Base-by-base conservation (phyloP, 352 stramenopile genomes). In the Phytophthora rubi region DNA sequence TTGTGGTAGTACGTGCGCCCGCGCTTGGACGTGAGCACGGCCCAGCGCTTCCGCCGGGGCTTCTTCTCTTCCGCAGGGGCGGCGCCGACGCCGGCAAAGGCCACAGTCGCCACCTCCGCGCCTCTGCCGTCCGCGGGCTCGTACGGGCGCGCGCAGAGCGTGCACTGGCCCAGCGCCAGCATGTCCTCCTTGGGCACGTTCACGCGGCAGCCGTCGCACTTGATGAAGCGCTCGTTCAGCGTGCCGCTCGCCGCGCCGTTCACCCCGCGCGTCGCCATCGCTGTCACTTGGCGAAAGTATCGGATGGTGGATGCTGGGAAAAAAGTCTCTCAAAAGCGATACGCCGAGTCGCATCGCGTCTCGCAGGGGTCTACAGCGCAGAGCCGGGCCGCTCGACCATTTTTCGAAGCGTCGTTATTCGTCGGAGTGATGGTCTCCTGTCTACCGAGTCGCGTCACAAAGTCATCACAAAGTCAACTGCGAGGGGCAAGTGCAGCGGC, bases 1-100 rank as follows among this genome's bases (percentile, higher is more conserved):
- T 94, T 94, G 73, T 94, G 84, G 59, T 94, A 94, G 65, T 93
- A 94, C n/a, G 70, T 85, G n/a, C 79, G 64, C 4, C 85, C 86
- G 21, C 81, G 73, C 55, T 83, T 91, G 26, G 83, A 92, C 39
- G 57, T 76, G n/a, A 94, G 72, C 54, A 82, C 82, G 2, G 82
- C 73, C 86, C 86, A 94, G 9, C 83, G 83, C 63, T 89, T 90
- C 16, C 73, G 59, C 61, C 57, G 78, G 1, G 47, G 54, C 53
- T 76, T 78, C 15, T 64, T 65, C 45, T 75, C 69, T 65, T 33
- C 48, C 32, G 26, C 42, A 33, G 55, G 47, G 23, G 51, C 51
- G 7, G 51, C 44, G 23, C 56, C 61, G 49, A 13, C 13, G 23
- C 32, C 37, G 26, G 67, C 49, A 45, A 89, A 89, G 13, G 79